phyloP scores from a whole-genome alignment of 116 monocot species.

The Dioscorea cayenensis region DNA sequence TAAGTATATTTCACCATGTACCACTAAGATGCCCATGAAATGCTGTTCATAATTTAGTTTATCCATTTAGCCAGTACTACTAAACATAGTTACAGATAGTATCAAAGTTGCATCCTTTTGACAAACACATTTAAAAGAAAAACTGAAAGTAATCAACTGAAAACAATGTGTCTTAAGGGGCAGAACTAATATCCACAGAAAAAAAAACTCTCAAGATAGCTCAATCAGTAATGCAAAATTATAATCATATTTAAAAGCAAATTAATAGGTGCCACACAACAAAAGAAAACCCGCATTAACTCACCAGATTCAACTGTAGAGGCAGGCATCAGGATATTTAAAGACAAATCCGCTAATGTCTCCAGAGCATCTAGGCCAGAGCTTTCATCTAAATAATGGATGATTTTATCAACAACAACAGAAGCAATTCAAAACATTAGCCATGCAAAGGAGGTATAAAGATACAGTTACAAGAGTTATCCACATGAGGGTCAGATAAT shows the following conservation, averaged over 20 bases:
- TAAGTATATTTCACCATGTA: background rate
- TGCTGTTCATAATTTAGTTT: background rate
- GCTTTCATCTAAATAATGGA: slow-evolving; percentile 55
- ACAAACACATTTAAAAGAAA: too few relatives aligned
- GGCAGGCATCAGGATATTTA: slow-evolving; percentile 65
- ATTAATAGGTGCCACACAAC: too few relatives aligned
- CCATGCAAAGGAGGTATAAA: background rate
- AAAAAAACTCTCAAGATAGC: too few relatives aligned
- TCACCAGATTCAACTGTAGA: slow-evolving; percentile 76
- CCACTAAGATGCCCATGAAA: background rate
- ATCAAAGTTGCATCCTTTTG: too few relatives aligned
- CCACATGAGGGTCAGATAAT: too few relatives aligned
- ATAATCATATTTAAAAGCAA: too few relatives aligned
- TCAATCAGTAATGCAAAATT: too few relatives aligned
- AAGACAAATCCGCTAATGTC: slow-evolving; percentile 84
- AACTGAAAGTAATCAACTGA: too few relatives aligned
- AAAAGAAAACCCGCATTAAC: background rate
- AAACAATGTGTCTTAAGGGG: too few relatives aligned
- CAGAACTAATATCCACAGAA: too few relatives aligned
- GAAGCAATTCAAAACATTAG: slow-evolving; percentile 4
- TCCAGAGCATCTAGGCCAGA: slow-evolving; percentile 75
- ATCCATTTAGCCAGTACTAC: background rate
- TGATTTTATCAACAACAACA: slow-evolving; percentile 5
- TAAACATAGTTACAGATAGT: background rate
- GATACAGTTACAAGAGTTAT: too few relatives aligned